phyloP scores from a whole-genome alignment of 2,329 filamentous ascomycete species.

The Ascochyta rabiei region DNA sequence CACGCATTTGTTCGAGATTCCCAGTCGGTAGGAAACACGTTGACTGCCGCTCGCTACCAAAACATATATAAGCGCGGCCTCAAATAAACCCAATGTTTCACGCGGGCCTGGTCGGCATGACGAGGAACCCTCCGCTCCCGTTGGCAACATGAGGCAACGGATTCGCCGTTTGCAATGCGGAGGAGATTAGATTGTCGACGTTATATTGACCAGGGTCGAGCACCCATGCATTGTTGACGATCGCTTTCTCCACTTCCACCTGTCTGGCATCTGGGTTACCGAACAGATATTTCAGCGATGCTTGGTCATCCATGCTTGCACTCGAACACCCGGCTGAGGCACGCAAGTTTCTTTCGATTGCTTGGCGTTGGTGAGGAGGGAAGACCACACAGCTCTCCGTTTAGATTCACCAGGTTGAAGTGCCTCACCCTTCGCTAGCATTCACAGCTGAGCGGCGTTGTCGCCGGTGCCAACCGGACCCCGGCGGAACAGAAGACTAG shows the following conservation, averaged over 20 bases:
- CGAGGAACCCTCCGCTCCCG: constrained; percentile 13
- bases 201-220: constrained; percentile 15
- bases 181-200: constrained; percentile 14
- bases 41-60: constrained; percentile 9
- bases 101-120: constrained; percentile 10
- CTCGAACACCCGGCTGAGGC: too few species aligned
- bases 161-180: constrained; percentile 11
- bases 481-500: too few species aligned
- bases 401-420: too few species aligned
- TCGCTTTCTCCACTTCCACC: constrained; percentile 7
- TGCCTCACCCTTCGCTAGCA: too few species aligned
- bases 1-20: background rate
- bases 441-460: too few species aligned
- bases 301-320: background rate
- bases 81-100: constrained; percentile 17
- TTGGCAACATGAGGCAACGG: constrained; percentile 10
- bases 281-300: background rate
- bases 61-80: constrained; percentile 6
- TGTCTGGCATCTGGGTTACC: background rate
- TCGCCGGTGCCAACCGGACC: too few species aligned
- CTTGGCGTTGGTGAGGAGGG: too few species aligned
- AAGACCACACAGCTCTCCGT: too few species aligned
- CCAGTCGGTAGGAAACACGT: background rate
- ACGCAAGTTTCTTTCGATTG: too few species aligned
- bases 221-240: constrained; percentile 5